phyloP scores from a whole-genome alignment of 2,329 filamentous ascomycete genomes.

The Diaporthe ampelina region DNA sequence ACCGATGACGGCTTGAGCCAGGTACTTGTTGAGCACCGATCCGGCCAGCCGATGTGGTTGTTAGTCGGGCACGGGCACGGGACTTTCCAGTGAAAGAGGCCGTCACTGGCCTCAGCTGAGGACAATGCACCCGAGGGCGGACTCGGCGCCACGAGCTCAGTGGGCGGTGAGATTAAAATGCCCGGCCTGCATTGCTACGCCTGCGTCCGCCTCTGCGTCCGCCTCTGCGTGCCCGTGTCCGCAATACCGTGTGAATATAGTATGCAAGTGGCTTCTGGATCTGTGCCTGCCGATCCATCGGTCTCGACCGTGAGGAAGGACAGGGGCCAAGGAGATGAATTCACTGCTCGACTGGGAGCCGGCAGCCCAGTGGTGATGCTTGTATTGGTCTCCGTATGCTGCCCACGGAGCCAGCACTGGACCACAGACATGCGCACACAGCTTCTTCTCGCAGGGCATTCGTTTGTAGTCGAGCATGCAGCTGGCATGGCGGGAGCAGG shows the following conservation, averaged over 20 bases:
- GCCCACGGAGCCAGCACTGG: neutral
- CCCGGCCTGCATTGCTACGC: neutral
- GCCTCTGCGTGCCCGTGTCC: neutral
- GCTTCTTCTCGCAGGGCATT: neutral
- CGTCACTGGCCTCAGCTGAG: neutral
- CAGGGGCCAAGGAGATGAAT: slow-evolving; percentile 11
- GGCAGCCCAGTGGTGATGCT: slow-evolving; percentile 4
- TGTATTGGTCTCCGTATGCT: neutral
- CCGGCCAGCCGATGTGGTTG: neutral
- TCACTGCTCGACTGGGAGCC: neutral
- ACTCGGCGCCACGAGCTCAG: slow-evolving; percentile 1
- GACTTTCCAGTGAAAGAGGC: neutral
- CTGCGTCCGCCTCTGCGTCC: neutral
- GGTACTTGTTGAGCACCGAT: neutral
- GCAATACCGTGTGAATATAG: slow-evolving; percentile 16
- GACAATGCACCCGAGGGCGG: neutral
- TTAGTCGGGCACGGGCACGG: neutral
- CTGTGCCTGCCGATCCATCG: slow-evolving; percentile 37
- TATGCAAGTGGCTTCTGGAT: slow-evolving; percentile 12
- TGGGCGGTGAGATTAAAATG: slow-evolving; percentile 6
- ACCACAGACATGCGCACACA: neutral
- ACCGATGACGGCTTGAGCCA: slow-evolving; percentile 19
- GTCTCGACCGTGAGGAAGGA: slow-evolving; percentile 31
- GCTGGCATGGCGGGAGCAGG: neutral
- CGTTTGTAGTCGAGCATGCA: neutral